phyloP scores from a whole-genome alignment of 257 asterid species.

The Ballota nigra region DNA sequence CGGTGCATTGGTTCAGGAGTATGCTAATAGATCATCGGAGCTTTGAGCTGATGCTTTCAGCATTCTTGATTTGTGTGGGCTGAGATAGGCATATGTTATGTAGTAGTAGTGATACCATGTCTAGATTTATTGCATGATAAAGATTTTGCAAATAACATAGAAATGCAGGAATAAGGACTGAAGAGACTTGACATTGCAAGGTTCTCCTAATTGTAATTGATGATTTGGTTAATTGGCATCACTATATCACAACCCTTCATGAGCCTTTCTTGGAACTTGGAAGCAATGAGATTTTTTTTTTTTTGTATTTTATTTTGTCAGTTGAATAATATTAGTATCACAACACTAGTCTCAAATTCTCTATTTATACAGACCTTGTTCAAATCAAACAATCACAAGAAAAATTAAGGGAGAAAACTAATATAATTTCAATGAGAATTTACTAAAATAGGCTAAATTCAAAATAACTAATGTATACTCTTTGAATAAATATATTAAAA shows the following conservation, averaged over 20 bases:
- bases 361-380: no score
- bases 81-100: neutral
- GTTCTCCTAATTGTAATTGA: neutral
- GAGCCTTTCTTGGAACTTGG: neutral
- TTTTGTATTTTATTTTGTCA: neutral
- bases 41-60: slow-evolving; percentile 35
- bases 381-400: no score
- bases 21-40: slow-evolving; percentile 78
- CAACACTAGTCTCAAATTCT: no score
- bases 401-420: no score
- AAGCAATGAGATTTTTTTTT: no score
- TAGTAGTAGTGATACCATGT: neutral
- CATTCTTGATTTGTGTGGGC: neutral
- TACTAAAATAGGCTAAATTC: no score
- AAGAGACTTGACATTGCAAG: neutral
- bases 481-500: no score
- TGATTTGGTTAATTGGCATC: neutral
- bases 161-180: neutral
- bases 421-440: no score
- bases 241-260: no score
- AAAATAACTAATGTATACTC: no score
- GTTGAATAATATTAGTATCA: no score
- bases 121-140: neutral
- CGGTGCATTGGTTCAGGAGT: slow-evolving; percentile 96
- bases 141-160: neutral